These are phyloP conservation scores for Neonectria ditissima DNA, from an alignment of 2,329 filamentous ascomycete genomes.

Conservation along the genomic window DNA sequence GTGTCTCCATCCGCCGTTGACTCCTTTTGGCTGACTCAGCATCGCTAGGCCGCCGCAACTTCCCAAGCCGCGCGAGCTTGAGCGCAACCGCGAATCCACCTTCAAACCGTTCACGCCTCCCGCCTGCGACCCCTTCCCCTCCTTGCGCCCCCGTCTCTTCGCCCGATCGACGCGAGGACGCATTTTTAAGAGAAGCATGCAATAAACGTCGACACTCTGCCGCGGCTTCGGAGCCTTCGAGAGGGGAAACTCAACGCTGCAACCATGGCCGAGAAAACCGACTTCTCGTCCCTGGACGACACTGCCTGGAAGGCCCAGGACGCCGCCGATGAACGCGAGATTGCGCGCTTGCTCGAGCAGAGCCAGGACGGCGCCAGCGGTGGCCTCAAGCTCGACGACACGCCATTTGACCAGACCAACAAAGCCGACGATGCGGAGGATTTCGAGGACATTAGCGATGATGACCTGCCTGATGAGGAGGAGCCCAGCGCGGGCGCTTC, in stretches of 20 bases:
- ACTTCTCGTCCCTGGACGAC: constrained; percentile 52
- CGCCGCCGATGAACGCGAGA: constrained; percentile 61
- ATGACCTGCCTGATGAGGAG: constrained; percentile 89
- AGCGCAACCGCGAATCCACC: constrained; percentile 22
- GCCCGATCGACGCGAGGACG: constrained; percentile 18
- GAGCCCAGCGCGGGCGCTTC: constrained; percentile 59
- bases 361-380: constrained; percentile 54
- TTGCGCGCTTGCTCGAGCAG: constrained; percentile 58
- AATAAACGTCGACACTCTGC: constrained; percentile 36
- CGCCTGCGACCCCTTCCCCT: constrained; percentile 6
- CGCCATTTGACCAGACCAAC: constrained; percentile 71
- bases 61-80: constrained; percentile 22
- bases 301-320: constrained; percentile 57
- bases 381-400: constrained; percentile 57
- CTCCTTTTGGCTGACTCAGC: constrained; percentile 28
- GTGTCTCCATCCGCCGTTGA: not conserved
- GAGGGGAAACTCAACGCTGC: constrained; percentile 39
- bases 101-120: constrained; percentile 23
- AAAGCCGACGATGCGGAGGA: constrained; percentile 95
- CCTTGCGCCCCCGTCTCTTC: constrained; percentile 13
- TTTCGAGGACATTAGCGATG: constrained; percentile 90
- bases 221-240: constrained; percentile 41
- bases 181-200: constrained; percentile 40
- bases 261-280: constrained; percentile 50
- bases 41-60: constrained; percentile 12